Evolutionary conservation across 2,329 filamentous ascomycete species (phyloP).

Genomic region (Calonectria multiphialidica): DNA sequence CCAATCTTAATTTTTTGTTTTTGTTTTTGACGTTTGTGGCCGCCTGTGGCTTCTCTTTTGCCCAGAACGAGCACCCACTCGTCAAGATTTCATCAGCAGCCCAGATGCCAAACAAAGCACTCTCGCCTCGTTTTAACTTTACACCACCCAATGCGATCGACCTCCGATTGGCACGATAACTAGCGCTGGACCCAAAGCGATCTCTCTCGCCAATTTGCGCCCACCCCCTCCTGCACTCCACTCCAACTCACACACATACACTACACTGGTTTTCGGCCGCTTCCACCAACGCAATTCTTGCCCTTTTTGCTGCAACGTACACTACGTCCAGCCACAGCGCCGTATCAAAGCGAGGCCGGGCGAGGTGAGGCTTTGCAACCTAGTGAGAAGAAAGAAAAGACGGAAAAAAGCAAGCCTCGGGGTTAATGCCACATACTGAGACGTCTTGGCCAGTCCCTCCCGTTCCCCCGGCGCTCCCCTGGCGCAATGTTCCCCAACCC

Average conservation of each 20-base stretch:
- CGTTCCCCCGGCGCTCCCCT: slow-evolving; percentile 2
- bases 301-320: not conserved
- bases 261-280: slow-evolving; percentile 3
- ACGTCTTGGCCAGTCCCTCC: not conserved
- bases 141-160: slow-evolving; percentile 45
- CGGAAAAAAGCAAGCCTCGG: not conserved
- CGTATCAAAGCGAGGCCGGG: not conserved
- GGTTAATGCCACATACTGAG: not conserved
- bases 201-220: slow-evolving; percentile 35
- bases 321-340: not conserved
- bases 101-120: slow-evolving; percentile 27
- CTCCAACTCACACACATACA: slow-evolving; percentile 16
- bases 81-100: slow-evolving; percentile 19
- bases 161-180: slow-evolving; percentile 49
- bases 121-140: slow-evolving; percentile 40
- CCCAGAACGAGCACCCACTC: slow-evolving; percentile 18
- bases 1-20: slow-evolving; percentile 5
- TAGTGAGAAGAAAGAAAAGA: not conserved
- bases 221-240: slow-evolving; percentile 36
- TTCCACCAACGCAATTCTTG: not conserved
- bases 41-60: slow-evolving; percentile 26
- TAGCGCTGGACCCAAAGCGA: slow-evolving; percentile 35
- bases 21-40: slow-evolving; percentile 36
- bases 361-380: not conserved
- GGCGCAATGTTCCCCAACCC: slow-evolving; percentile 15